Evolutionary conservation across 2,329 filamentous ascomycete species (phyloP), one percentile per base, ranked within the genome.

Genomic region (Fusarium aywerte): DNA sequence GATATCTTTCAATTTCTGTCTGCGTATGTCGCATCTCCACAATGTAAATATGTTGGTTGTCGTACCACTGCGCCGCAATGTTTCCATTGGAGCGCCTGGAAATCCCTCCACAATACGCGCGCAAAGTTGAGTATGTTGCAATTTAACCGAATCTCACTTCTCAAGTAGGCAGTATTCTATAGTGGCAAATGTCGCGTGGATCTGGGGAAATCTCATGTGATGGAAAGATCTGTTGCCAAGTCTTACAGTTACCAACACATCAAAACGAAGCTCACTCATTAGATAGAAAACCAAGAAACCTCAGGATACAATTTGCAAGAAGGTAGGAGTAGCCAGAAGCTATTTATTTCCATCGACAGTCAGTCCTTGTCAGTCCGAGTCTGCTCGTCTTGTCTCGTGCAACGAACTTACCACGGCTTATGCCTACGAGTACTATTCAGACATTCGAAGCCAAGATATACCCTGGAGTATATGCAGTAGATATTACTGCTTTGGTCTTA

Each of bases 1-100:
- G 0, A 7, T 8, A 5, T 4, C 5, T 23, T 5, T 23, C 4
- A 7, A n/a, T 1, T 1, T 0, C 13, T 40, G 0, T 10, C 13
- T 0, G 4, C 8, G 9, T 16, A 40, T 2, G 0, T 40, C 3
- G 13, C 13, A 16, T 23, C 6, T 0, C 4, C 9, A 8, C 13
- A 27, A 40, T 15, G 13, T n/a, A 2, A 4, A 10, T 27, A 10
- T 7, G 36, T 32, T 21, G 9, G 10, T 11, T 13, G 3, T 33
- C 0, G 21, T 4, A 5, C 5, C 21, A 12, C 45, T 36, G 32
- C 18, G 45, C 32, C 45, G 32, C 32, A 38, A 1, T 1, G 6
- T 8, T 15, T 4, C 5, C 1, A 48, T 25, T 38, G 45, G 45
- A 8, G 32, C 45, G 45, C 9, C 13, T 48, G 9, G 2, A 7